Evolutionary conservation across 768 basidiomycete species (phyloP).

Genomic region (Boletus bicolor): DNA sequence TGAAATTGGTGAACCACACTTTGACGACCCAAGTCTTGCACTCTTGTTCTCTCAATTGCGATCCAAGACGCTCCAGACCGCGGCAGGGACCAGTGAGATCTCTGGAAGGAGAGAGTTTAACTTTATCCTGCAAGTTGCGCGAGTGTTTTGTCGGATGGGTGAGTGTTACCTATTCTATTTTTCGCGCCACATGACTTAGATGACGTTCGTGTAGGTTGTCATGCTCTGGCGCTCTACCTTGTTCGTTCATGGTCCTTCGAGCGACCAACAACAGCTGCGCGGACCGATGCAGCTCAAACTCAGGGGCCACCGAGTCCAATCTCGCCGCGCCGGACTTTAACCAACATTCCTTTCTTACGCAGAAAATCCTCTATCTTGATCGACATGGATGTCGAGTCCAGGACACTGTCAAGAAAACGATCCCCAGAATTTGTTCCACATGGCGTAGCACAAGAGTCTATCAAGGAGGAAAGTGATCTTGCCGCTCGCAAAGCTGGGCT

Average conservation of each 20-base stretch:
- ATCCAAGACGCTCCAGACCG: conserved; percentile 88
- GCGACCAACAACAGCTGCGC: conserved; percentile 52
- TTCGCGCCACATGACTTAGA: neutral
- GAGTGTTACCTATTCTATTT: conserved; percentile 23
- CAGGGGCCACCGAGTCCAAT: conserved; percentile 42
- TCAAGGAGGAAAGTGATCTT: conserved; percentile 53
- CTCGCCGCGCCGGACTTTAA: conserved; percentile 43
- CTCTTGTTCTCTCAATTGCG: conserved; percentile 87
- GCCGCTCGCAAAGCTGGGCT: conserved; percentile 68
- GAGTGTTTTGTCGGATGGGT: conserved; percentile 96
- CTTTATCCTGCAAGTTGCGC: conserved; percentile 91
- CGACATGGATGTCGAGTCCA: conserved; percentile 77
- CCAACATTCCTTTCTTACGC: conserved; percentile 51
- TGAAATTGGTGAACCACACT: conserved; percentile 80
- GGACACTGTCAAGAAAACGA: conserved; percentile 52
- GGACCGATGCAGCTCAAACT: conserved; percentile 5
- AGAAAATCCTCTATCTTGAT: conserved; percentile 78
- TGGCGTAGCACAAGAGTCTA: conserved; percentile 28
- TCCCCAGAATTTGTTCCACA: conserved; percentile 41
- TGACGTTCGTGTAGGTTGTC: conserved; percentile 64
- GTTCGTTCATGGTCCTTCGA: conserved; percentile 91
- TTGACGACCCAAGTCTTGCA: conserved; percentile 92
- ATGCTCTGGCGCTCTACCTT: conserved; percentile 86
- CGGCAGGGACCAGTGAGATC: conserved; percentile 89
- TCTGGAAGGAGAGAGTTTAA: conserved; percentile 87